Conservation (phyloP, 495 filamentous ascomycete genomes). For the Darksidea phi region DNA sequence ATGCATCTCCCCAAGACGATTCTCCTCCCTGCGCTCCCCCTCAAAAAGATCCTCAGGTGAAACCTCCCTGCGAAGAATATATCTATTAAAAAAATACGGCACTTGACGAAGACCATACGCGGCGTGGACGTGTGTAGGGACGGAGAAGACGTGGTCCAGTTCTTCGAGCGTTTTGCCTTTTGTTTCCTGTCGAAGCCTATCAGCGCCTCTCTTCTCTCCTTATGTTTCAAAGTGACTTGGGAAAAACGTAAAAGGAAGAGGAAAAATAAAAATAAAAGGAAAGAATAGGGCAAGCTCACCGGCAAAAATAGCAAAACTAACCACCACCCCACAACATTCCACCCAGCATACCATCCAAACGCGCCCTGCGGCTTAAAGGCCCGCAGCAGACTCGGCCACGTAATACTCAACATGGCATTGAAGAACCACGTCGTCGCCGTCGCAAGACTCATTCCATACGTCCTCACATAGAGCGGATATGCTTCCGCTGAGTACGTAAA, state of each 20-base stretch:
- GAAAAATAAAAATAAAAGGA: no score
- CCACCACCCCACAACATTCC: constrained; percentile 57
- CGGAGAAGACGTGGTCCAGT: constrained; percentile 48
- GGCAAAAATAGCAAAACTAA: constrained; percentile 58
- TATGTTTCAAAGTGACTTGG: no score
- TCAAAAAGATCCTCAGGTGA: constrained; percentile 38
- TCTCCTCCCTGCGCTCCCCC: constrained; percentile 22
- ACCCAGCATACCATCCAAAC: constrained; percentile 59
- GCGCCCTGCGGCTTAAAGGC: constrained; percentile 56
- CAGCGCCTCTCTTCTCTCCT: background rate
- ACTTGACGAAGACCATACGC: constrained; percentile 45
- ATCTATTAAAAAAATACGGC: constrained; percentile 52
- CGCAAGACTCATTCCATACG: constrained; percentile 57
- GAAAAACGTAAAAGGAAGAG: no score
- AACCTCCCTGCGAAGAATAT: constrained; percentile 46
- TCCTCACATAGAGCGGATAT: constrained; percentile 72
- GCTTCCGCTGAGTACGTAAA: constrained; percentile 84
- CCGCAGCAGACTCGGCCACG: constrained; percentile 15
- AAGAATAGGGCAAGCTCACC: background rate
- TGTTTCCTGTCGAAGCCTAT: constrained; percentile 36
- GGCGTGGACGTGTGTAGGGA: constrained; percentile 47
- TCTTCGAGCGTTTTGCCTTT: constrained; percentile 50
- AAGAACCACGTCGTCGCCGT: constrained; percentile 23
- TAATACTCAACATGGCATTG: constrained; percentile 15
- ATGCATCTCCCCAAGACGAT: constrained; percentile 14